Base-by-base conservation (phyloP, 2,329 filamentous ascomycete species). In the Ambrosiella xylebori region DNA sequence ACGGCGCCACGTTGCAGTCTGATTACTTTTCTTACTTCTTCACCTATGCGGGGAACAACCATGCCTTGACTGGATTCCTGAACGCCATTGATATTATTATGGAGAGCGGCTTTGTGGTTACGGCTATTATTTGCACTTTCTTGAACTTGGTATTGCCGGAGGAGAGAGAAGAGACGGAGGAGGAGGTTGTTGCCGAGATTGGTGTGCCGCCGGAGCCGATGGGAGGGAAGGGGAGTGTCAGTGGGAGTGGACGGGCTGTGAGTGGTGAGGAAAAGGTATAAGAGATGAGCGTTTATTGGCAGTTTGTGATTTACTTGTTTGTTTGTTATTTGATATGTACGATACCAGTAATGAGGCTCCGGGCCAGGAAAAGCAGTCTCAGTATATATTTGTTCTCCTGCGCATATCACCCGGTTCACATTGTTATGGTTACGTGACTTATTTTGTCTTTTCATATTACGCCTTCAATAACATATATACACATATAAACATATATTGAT, bases 31-130 rank as follows among this genome's bases (percentile, higher is more conserved):
- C 71, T 61, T 75, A 78, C 61, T 79, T 93, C 57, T 88, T 93
- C 67, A 85, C 82, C 2, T 90, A 90, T 66, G 66, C 68, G 0
- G 86, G 86, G 9, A 69, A 74, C 61, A 88, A 90, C 69, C 76
- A 75, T 61, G 76, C 78, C 2, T 77, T 91, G 1, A 71, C 76
- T 52, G 87, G 87, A 1, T 88, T 93, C 69, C 77, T 85, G 60
- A 83, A 90, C 64, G 86, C 86, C 56, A 82, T 88, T 59, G 75
- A 77, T 3, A 71, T 90, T 45, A 74, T 89, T 59, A 83, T 88
- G 78, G 78, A 85, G 70, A 88, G 84, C 0, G 85, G 85, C 0
- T 86, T 86, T 62, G 83, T 84, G 0, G 74, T 95, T 17, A 84
- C 86, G 0, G 89, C 86, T 0, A 77, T 89, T 27, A 66, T 90